Base-by-base conservation (phyloP, 805 yeast species). In the Pichia scutulata region DNA sequence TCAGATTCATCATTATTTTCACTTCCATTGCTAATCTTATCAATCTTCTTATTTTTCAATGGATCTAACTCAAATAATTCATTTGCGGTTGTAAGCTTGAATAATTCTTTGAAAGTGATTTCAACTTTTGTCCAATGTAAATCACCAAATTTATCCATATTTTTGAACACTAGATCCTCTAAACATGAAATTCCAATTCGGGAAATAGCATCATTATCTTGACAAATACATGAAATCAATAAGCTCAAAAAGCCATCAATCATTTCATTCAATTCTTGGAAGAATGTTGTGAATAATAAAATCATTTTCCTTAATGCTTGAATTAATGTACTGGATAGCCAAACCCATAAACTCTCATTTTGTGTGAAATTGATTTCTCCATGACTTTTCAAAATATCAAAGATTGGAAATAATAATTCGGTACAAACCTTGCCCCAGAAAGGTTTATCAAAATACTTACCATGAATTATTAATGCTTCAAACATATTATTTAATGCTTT, bases 161-260 rank as follows among this genome's bases (percentile, higher is more conserved):
- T 95, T 55, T 85, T 85, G n/a, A 82, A 68, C 51, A 93, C 76
- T 53, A 93, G 72, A 56, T 83, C 86, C 57, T 86, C 84, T 52
- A 93, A 74, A 64, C 99, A 90, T 9, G 92, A 80, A 60, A 95
- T 78, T 33, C 99, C 99, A 56, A 92, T 92, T 59, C 96, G 77
- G 0, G 97, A 95, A 59, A 95, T 89, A 0, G 98, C 90, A 61
- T 93, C 99, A 64, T 93, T 92, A 59, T 90, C 97, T 66, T 93
- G 99, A 59, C 96, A 89, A 46, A 93, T 88, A 68, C 99, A 93
- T 7, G 92, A 83, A 2, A 82, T 81, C 50, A 93, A 68, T 47
- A 95, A 73, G 19, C 80, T 81, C 66, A 95, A 73, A 64, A 86
- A 89, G 1, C 88, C 93, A 53, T 81, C 86, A 47, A 92, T 72